Conservation (phyloP, 2,329 filamentous ascomycete genomes). For the Bipolaris gigantea region DNA sequence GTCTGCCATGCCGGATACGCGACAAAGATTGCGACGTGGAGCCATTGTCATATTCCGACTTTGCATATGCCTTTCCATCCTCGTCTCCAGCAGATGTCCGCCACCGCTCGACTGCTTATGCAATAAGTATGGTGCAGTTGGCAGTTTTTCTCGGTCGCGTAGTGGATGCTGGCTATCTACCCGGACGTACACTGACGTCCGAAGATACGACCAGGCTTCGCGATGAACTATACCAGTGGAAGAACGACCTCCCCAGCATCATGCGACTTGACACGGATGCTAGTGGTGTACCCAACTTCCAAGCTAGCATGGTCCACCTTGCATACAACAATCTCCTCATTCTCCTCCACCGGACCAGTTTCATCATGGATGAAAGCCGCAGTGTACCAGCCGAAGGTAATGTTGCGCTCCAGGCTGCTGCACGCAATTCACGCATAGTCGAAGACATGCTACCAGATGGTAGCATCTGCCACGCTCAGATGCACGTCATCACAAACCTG, state of each 20-base stretch:
- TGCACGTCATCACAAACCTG: constrained; percentile 54
- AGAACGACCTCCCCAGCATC: constrained; percentile 40
- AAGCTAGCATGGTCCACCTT: constrained; percentile 47
- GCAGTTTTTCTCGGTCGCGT: constrained; percentile 45
- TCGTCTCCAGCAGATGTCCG: constrained; percentile 33
- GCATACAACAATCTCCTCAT: constrained; percentile 54
- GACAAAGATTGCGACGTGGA: constrained; percentile 55
- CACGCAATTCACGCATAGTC: constrained; percentile 51
- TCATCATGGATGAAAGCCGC: constrained; percentile 41
- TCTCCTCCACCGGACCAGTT: constrained; percentile 50
- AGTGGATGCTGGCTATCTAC: constrained; percentile 44
- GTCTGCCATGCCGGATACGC: constrained; percentile 52
- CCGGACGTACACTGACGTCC: constrained; percentile 22
- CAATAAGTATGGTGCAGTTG: constrained; percentile 45
- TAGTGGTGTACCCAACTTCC: constrained; percentile 41
- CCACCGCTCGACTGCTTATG: constrained; percentile 39
- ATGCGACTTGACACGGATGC: constrained; percentile 42
- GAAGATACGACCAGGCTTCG: constrained; percentile 25
- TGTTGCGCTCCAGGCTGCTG: constrained; percentile 51
- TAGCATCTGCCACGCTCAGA: constrained; percentile 49
- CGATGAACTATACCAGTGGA: constrained; percentile 47
- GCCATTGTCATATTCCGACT: constrained; percentile 44
- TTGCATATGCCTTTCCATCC: constrained; percentile 38
- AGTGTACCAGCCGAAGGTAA: constrained; percentile 45
- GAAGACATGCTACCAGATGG: constrained; percentile 53